Evolutionary conservation across 441 rosid genomes (phyloP).

Genomic region (Populus hybrid): DNA sequence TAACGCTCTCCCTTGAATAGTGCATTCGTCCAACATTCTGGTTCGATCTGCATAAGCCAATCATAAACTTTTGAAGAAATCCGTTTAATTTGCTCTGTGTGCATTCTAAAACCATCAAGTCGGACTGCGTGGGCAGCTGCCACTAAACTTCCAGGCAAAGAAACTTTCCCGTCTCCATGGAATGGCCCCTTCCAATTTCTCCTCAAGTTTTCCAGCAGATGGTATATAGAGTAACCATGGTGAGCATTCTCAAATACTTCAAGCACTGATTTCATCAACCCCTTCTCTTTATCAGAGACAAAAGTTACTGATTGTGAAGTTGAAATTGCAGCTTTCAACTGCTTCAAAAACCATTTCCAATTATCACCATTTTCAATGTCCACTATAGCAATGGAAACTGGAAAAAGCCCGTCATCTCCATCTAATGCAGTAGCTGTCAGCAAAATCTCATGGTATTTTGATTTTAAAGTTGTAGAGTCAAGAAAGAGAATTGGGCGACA

Average conservation of each 20-base stretch:
- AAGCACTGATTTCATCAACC: conserved; percentile 47
- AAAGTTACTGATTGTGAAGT: conserved; percentile 59
- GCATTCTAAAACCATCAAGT: conserved; percentile 49
- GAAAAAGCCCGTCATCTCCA: conserved; percentile 76
- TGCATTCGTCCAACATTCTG: conserved; percentile 67
- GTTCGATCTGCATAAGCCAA: conserved; percentile 74
- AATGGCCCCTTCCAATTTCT: conserved; percentile 80
- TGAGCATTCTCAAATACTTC: conserved; percentile 67
- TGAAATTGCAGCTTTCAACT: conserved; percentile 54
- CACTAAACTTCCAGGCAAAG: conserved; percentile 55
- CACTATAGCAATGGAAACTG: conserved; percentile 63
- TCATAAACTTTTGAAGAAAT: conserved; percentile 67
- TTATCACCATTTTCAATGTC: conserved; percentile 74
- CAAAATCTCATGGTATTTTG: conserved; percentile 78
- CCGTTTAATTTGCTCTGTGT: conserved; percentile 57
- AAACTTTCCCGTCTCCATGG: conserved; percentile 72
- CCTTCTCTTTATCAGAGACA: conserved; percentile 67
- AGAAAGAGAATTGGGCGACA: conserved; percentile 90
- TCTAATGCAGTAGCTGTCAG: conserved; percentile 81
- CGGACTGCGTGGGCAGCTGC: conserved; percentile 79
- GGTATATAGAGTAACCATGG: conserved; percentile 72
- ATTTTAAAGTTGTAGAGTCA: conserved; percentile 63
- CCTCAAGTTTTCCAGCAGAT: conserved; percentile 73
- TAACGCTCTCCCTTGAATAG: conserved; percentile 72
- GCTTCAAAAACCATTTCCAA: conserved; percentile 79